These are phyloP conservation scores for Cyamopsis tetragonoloba DNA, from an alignment of 306 rosid genomes.

Conservation along the genomic window DNA sequence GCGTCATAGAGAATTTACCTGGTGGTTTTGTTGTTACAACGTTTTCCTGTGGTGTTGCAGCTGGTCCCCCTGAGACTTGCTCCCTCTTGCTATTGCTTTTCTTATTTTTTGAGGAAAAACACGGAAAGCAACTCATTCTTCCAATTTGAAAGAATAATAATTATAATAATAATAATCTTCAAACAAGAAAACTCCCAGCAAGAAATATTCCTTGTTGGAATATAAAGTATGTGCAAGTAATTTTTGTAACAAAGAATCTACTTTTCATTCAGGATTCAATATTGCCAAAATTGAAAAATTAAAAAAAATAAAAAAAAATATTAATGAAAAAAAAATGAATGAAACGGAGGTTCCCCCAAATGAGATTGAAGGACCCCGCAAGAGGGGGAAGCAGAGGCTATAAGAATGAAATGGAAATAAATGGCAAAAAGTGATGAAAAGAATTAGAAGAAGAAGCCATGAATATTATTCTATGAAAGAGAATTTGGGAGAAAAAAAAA, in stretches of 20 bases:
- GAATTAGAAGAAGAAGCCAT: conserved; percentile 35
- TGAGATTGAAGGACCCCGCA: conserved; percentile 74
- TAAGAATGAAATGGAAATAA: neutral
- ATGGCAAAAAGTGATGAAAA: conserved; percentile 13
- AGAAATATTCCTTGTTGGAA: neutral
- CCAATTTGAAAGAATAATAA: neutral
- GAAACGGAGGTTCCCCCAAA: conserved; percentile 61
- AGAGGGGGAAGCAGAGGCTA: conserved; percentile 25
- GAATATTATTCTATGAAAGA: conserved; percentile 22
- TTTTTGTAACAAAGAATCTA: neutral
- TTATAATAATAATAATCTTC: too few relatives aligned
- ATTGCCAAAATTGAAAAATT: too few relatives aligned
- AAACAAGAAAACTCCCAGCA: neutral
- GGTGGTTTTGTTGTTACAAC: conserved; percentile 32
- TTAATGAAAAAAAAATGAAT: too few relatives aligned
- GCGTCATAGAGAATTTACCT: conserved; percentile 39
- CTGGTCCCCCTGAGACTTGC: neutral
- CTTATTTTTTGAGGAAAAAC: conserved; percentile 60
- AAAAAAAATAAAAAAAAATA: neutral
- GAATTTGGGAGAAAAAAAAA: neutral
- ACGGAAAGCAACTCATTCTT: conserved; percentile 80
- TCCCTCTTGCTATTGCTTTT: conserved; percentile 44
- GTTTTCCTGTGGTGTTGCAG: neutral
- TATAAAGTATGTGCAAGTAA: neutral
- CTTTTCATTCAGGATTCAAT: neutral